Percentiles rank a stretch among this genome's conserved stretches.
Evolutionary conservation across 306 rosid species (phyloP).

Genomic region (Prunus campanulata): DNA sequence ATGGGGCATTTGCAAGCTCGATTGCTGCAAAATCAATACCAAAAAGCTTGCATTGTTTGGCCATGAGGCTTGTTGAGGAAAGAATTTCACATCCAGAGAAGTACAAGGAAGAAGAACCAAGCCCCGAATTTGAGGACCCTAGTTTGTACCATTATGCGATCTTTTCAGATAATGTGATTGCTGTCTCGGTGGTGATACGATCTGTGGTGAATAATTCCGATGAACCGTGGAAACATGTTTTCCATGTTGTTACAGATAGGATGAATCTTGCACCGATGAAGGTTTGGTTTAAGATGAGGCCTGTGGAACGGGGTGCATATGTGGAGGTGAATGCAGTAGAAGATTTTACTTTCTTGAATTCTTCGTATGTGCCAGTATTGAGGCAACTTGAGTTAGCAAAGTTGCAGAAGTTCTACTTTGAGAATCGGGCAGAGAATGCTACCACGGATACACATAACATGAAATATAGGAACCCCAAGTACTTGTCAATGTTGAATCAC

Average conservation of each 20-base stretch:
- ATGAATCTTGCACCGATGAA: conserved; percentile 99
- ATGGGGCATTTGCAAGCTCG: conserved; percentile 82
- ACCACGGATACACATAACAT: conserved; percentile 48
- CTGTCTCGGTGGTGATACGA: conserved; percentile 90
- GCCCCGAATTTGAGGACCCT: conserved; percentile 86
- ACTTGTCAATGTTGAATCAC: conserved; percentile 71
- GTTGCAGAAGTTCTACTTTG: conserved; percentile 47
- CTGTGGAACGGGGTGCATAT: conserved; percentile 74
- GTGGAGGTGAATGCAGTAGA: conserved; percentile 89
- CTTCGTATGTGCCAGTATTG: conserved; percentile 76
- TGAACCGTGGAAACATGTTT: conserved; percentile 96
- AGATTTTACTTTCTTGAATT: conserved; percentile 73
- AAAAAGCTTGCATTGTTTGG: conserved; percentile 96
- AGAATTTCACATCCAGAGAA: conserved; percentile 78
- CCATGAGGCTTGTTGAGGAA: conserved; percentile 95
- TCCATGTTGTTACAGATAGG: conserved; percentile 86
- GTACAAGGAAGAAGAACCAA: conserved; percentile 68
- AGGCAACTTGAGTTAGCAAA: conserved; percentile 66
- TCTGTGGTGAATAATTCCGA: conserved; percentile 83
- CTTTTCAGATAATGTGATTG: conserved; percentile 90
- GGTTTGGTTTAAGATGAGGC: conserved; percentile 99
- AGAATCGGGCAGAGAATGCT: conserved; percentile 51
- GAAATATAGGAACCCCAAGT: conserved; percentile 51
- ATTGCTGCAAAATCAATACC: conserved; percentile 90
- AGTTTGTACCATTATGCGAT: conserved; percentile 89